A percentile compares a stretch with the other conserved stretches of the same genome.
Evolutionary conservation across 495 filamentous ascomycete species (phyloP).

Genomic region (Podospora fimiseda): DNA sequence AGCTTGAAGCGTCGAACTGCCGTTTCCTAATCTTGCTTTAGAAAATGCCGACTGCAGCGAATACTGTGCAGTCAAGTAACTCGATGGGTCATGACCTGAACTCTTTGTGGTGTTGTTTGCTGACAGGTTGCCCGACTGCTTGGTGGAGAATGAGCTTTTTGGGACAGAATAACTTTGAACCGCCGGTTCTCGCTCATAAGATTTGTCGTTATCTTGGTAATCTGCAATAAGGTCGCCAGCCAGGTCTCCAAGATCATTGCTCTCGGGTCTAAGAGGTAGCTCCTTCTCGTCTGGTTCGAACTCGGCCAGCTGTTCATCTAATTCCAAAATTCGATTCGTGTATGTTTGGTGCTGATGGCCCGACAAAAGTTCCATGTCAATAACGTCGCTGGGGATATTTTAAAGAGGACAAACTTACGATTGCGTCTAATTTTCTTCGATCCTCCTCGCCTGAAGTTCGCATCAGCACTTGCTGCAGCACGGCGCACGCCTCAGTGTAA

Average conservation of each 20-base stretch:
- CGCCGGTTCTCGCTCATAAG: slow-evolving; percentile 7
- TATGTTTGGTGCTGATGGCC: slow-evolving; percentile 73
- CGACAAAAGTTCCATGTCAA: slow-evolving; percentile 1
- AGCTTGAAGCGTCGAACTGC: slow-evolving; percentile 28
- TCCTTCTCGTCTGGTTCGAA: slow-evolving; percentile 59
- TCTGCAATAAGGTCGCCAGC: slow-evolving; percentile 42
- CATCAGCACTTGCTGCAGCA: slow-evolving; percentile 81
- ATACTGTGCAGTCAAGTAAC: slow-evolving; percentile 24
- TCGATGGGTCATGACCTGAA: slow-evolving; percentile 15
- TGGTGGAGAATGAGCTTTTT: slow-evolving; percentile 8
- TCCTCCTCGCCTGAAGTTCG: slow-evolving; percentile 79
- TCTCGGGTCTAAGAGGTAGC: slow-evolving; percentile 69
- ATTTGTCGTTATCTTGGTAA: slow-evolving; percentile 33
- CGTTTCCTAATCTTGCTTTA: slow-evolving; percentile 36
- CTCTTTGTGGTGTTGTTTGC: slow-evolving; percentile 17
- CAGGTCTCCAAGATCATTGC: slow-evolving; percentile 40
- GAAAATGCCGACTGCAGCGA: slow-evolving; percentile 45
- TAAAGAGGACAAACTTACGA: slow-evolving; percentile 72
- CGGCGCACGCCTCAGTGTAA: slow-evolving; percentile 78
- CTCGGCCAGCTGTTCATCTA: slow-evolving; percentile 60
- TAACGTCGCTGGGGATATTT: neutral
- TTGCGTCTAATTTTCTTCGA: slow-evolving; percentile 74
- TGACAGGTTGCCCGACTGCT: slow-evolving; percentile 12
- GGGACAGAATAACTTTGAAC: slow-evolving; percentile 28
- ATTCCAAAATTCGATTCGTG: slow-evolving; percentile 76